phyloP scores from a whole-genome alignment of 257 asterid species.

The Cordia subcordata region DNA sequence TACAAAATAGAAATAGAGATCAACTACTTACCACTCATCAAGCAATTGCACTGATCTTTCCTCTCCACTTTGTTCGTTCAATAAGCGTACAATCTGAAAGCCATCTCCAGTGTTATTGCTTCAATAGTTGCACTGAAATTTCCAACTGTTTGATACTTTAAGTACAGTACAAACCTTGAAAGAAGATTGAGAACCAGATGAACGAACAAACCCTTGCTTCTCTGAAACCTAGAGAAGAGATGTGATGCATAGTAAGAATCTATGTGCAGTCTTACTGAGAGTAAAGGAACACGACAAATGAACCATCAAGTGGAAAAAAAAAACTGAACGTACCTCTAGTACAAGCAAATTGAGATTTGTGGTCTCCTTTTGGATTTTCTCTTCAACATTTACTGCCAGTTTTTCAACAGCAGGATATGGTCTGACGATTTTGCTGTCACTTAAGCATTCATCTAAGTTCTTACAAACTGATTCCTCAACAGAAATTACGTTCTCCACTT shows the following conservation, averaged over 20 bases:
- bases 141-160: constrained; percentile 17
- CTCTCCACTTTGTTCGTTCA: constrained; percentile 83
- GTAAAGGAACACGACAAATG: constrained; percentile 9
- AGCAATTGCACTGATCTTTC: constrained; percentile 67
- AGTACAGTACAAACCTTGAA: constrained; percentile 53
- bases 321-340: constrained; percentile 60
- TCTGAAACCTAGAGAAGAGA: constrained; percentile 58
- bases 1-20: not conserved
- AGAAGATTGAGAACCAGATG: constrained; percentile 44
- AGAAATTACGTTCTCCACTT: constrained; percentile 86
- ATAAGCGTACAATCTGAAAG: constrained; percentile 66
- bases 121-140: constrained; percentile 14
- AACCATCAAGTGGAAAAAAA: constrained; percentile 2
- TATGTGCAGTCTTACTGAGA: constrained; percentile 10
- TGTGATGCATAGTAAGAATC: constrained; percentile 9
- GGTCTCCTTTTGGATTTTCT: constrained; percentile 24
- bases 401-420: constrained; percentile 30
- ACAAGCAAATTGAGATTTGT: constrained; percentile 58
- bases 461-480: constrained; percentile 45
- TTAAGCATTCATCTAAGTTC: constrained; percentile 27
- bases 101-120: constrained; percentile 11
- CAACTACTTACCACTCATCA: constrained; percentile 77
- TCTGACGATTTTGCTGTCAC: constrained; percentile 31
- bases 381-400: constrained; percentile 20
- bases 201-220: constrained; percentile 36